These are phyloP conservation scores for Aechmea fasciata DNA, from an alignment of 176 grass and related monocot genomes.

Conservation along the genomic window DNA sequence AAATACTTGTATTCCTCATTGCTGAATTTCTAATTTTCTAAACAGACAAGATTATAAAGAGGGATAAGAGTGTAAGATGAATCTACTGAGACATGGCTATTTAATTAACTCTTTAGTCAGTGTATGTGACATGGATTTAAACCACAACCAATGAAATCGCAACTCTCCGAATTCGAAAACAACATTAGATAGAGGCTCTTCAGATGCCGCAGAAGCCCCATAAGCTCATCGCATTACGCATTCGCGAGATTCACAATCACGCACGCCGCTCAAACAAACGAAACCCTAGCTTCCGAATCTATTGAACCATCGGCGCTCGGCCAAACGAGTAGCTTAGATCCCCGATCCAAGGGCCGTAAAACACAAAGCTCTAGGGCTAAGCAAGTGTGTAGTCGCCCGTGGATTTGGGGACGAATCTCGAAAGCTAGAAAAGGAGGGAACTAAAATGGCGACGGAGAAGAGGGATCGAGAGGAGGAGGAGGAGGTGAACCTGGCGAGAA, in stretches of 20 bases:
- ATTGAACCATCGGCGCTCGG: background rate
- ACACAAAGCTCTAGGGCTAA: too few relatives aligned
- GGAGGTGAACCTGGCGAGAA: constrained; percentile 41
- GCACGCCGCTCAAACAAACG: background rate
- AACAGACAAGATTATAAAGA: background rate
- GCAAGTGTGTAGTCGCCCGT: too few relatives aligned
- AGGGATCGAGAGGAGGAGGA: background rate
- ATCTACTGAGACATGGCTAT: background rate
- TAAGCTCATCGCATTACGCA: background rate
- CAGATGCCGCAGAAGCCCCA: background rate
- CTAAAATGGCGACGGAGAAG: background rate
- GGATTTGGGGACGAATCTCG: background rate
- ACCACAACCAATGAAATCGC: too few relatives aligned
- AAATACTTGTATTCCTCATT: too few relatives aligned
- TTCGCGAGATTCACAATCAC: too few relatives aligned
- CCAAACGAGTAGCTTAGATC: background rate
- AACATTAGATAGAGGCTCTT: too few relatives aligned
- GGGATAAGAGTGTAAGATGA: background rate
- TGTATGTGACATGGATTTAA: background rate
- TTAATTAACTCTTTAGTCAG: background rate
- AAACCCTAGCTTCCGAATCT: background rate
- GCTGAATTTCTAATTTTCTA: background rate
- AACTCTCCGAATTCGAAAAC: too few relatives aligned
- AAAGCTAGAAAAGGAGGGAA: constrained; percentile 11
- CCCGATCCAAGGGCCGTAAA: too few relatives aligned